Evolutionary conservation across 1,284 basidiomycete genomes (phyloP), one percentile per base, ranked within the genome.

Genomic region (Trichosporon asahii): DNA sequence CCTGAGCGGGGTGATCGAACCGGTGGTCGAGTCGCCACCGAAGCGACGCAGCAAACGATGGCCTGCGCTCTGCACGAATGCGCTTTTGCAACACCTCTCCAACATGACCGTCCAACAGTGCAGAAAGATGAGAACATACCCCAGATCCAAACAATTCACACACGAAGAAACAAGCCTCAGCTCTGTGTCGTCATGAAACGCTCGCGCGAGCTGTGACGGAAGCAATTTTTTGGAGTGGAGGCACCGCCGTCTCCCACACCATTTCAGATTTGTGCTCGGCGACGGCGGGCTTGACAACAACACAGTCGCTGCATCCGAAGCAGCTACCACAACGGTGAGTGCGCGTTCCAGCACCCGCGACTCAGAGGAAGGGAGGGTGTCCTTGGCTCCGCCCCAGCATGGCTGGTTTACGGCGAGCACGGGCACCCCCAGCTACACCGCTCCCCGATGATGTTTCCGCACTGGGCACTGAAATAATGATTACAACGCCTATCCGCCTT

Each of bases 391-490:
- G 44, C 44, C 18, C 44, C 21, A 14, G 35, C 35, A 37, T 37
- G 35, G 44, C 44, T 14, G 31, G 15, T 46, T 60, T 27, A 29
- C 57, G 12, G 40, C 15, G 40, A n/a, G 40, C 40, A 12, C 40
- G 40, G 9, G 18, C 18, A 4, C 15, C 40, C 40, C 40, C 40
- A 44, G 40, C 40, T 12, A 14, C 40, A 61, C 29, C 18, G 21
- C 63, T 64, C 64, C 66, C 70, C 78, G 63, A 80, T 72, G 81
- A 83, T 81, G 81, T 68, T 77, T 76, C 74, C 77, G 82, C 82
- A 83, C 82, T 84, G 82, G 82, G 82, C 82, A 84, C 80, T 83
- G 81, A 83, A 83, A 76, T 72, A 74, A 68, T 72, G 81, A 82
- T 84, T 83, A 84, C 75, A 78, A 73, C 75, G 79, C 81, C 75